phyloP scores from a whole-genome alignment of 225 moss, liverwort and hornwort genomes.

The Bryoerythrophyllum caledonicum region DNA sequence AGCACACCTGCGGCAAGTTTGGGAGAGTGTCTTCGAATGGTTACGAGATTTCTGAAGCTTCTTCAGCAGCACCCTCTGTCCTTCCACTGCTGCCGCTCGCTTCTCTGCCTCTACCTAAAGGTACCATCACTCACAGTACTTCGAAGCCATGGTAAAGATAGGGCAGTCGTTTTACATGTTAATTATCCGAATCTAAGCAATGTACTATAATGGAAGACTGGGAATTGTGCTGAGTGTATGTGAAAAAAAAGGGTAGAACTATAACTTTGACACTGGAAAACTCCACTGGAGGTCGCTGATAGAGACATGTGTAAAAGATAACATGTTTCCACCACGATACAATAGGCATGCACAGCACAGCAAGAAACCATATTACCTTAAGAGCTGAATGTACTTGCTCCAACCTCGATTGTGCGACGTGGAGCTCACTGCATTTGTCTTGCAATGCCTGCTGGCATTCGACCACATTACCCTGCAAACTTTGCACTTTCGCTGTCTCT shows the following conservation, averaged over 20 bases:
- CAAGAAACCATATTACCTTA: constrained; percentile 36
- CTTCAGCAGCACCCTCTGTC: constrained; percentile 58
- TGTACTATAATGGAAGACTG: background rate
- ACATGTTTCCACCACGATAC: background rate
- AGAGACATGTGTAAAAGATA: background rate
- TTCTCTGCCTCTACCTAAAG: constrained; percentile 74
- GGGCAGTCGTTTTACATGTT: background rate
- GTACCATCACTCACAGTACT: constrained; percentile 6
- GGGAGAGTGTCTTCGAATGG: constrained; percentile 42
- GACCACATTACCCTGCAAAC: constrained; percentile 54
- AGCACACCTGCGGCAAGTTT: constrained; percentile 49
- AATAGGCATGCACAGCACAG: constrained; percentile 1
- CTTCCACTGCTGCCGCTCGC: constrained; percentile 59
- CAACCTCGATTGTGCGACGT: constrained; percentile 43
- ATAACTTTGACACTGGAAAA: background rate
- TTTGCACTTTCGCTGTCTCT: constrained; percentile 62
- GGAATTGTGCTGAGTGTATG: background rate
- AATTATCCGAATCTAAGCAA: background rate
- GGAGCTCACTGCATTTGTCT: constrained; percentile 55
- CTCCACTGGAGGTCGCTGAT: background rate
- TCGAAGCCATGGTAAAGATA: background rate
- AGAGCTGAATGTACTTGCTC: constrained; percentile 60
- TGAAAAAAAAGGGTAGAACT: constrained; percentile 2
- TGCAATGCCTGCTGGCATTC: constrained; percentile 55
- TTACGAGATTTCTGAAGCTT: constrained; percentile 78